phyloP scores from a whole-genome alignment of 306 rosid species.

The Neltuma alba region DNA sequence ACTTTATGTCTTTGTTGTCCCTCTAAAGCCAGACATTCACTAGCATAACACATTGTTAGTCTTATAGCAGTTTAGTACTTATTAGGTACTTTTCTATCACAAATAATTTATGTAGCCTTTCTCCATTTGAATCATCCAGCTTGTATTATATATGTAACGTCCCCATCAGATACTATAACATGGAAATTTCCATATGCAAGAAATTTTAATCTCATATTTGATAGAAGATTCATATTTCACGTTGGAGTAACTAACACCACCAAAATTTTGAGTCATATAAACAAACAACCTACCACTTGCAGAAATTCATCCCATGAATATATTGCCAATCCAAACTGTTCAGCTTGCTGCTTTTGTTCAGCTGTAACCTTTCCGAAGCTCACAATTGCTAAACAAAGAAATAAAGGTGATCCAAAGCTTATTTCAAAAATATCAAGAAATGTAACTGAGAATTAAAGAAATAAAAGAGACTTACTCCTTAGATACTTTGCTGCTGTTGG shows the following conservation, averaged over 20 bases:
- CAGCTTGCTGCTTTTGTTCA: constrained; percentile 73
- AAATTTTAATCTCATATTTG: constrained; percentile 13
- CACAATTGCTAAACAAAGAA: constrained; percentile 66
- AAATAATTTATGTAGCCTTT: no score
- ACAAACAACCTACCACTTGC: constrained; percentile 62
- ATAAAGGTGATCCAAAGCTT: constrained; percentile 28
- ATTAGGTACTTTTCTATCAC: no score
- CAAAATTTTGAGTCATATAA: constrained; percentile 24
- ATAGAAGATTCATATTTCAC: constrained; percentile 5
- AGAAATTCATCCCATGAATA: constrained; percentile 85
- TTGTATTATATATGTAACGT: no score
- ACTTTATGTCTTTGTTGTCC: no score
- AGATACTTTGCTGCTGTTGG: constrained; percentile 65
- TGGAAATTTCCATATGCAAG: neutral
- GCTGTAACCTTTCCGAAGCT: constrained; percentile 85
- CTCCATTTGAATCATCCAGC: no score
- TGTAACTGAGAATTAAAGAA: constrained; percentile 28
- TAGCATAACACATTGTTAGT: no score
- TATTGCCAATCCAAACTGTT: constrained; percentile 58
- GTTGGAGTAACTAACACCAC: constrained; percentile 16
- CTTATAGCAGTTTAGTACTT: no score
- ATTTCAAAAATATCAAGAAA: constrained; percentile 13
- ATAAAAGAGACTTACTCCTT: constrained; percentile 61
- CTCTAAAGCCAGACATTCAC: no score
- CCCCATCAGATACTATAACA: no score